Evolutionary conservation across 306 rosid genomes (phyloP), one percentile per base, ranked within the genome.

Genomic region (Sphenostylis stenocarpa): DNA sequence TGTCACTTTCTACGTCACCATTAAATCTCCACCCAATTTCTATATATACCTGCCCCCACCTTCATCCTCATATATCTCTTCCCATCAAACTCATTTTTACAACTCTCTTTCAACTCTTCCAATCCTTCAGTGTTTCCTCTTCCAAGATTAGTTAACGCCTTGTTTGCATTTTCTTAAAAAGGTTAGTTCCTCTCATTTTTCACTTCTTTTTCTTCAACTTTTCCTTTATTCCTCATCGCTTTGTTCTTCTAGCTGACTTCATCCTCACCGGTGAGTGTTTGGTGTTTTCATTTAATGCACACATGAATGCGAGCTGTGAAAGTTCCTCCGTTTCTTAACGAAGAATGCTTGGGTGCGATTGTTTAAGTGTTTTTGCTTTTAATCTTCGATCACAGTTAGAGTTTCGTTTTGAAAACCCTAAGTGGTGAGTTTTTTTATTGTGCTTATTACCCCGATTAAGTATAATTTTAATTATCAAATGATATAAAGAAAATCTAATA

Each of bases 101-200:
- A 61, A 57, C 26, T 34, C 26, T 63, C 69, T 76, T 55, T 21
- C 33, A 21, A 1, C 41, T 45, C 63, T 33, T 49, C 19, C 75
- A 43, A 29, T 67, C 17, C 2, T 68, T 67, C 38, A 14, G 17
- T 43, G 41, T 53, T 57, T 53, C 81, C 15, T 6, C 75, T 77
- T 56, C 8, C 75, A 67, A 56, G 61, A 53, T 62, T 33, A 6
- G 7, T 53, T 21, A 14, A 9, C 28, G 70, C 24, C 8, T 55
- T 79, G 87, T 77, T 80, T 85, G 7, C 29, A 74, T 39, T n/a
- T 80, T 71, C 82, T 47, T 76, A 75, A 49, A 21, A 43, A 76
- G 93, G 91, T 89, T 55, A 72, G 76, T 70, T 44, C 16, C 15
- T 57, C 7, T 72, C 3, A 7, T 14, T 31, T 62, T 15, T 7